Conservation (phyloP, 2,329 filamentous ascomycete genomes). For the Cadophora sp. region DNA sequence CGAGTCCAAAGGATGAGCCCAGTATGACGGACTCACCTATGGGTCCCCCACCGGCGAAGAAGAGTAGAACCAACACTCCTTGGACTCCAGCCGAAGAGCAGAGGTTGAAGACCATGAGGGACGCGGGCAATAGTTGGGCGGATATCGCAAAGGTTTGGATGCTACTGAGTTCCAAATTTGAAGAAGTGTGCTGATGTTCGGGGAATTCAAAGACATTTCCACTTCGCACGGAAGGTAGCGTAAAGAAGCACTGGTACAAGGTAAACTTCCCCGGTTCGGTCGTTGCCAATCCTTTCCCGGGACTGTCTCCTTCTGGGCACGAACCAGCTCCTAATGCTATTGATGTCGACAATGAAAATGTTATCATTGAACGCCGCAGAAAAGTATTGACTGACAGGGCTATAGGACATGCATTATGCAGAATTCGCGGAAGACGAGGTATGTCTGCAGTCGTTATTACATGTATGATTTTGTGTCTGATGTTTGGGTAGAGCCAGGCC, state of each 20-base stretch:
- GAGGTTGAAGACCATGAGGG: conserved; percentile 90
- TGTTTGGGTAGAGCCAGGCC: conserved; percentile 52
- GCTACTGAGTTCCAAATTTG: conserved; percentile 35
- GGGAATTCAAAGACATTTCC: conserved; percentile 75
- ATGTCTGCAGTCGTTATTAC: conserved; percentile 40
- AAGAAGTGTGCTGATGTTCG: conserved; percentile 6
- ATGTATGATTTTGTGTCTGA: conserved; percentile 31
- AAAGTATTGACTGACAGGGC: conserved; percentile 18
- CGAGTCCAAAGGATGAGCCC: conserved; percentile 31
- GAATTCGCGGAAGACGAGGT: conserved; percentile 98
- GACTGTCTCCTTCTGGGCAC: not conserved
- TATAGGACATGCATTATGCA: conserved; percentile 97
- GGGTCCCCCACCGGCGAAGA: conserved; percentile 72
- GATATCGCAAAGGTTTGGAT: conserved; percentile 89
- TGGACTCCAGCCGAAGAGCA: conserved; percentile 97
- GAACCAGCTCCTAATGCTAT: not conserved
- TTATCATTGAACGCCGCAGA: not conserved
- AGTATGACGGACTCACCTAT: conserved; percentile 47
- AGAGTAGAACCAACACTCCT: conserved; percentile 96
- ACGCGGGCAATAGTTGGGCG: conserved; percentile 92
- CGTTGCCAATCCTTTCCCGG: not conserved
- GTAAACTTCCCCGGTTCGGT: conserved; percentile 51
- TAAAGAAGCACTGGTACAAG: conserved; percentile 99
- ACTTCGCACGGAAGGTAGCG: conserved; percentile 90
- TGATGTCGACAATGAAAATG: not conserved